Base-by-base conservation (phyloP, 768 basidiomycete species). In the Termitomyces sp. region DNA sequence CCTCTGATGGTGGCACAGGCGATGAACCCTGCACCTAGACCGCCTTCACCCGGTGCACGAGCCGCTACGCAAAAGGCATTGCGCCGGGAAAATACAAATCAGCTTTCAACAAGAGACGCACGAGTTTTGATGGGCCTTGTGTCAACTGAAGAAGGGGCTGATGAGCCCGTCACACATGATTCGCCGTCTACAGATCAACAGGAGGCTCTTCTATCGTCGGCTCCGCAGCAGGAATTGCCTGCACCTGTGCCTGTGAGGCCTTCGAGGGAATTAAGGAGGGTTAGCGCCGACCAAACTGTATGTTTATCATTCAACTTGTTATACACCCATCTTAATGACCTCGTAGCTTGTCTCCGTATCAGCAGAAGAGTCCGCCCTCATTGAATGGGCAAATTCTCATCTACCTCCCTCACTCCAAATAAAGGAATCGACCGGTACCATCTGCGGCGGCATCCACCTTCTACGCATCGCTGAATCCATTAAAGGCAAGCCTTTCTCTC, bases 1-100 rank as follows among this genome's bases (percentile, higher is more conserved):
- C 93, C 96, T 0, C 79, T 99, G 42, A 84, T 88, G 24, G 92
- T 97, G 13, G 97, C 97, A 0, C 94, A 98, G 74, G 86, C 94
- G 2, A 93, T 98, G 94, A 93, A 92, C 65, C 95, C 96, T 2
- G 90, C 91, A 0, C 95, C 95, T 8, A 83, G 96, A 13, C 97
- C 97, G 0, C 96, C 97, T 1, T 96, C 94, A 0, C 97, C 97
- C 0, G 79, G 84, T 0, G 87, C 90, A 14, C 86, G 93, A 16
- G 92, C 84, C 20, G 93, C 94, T 1, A 92, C 89, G 0, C 95
- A 98, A 70, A 85, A 87, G 43, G 92, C 94, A 0, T 76, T 91
- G 49, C 84, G 93, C 20, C 79, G 93, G 50, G 92, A 94, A 68
- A 89, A 97, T 65, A 85, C 89, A 2, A 86, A 88, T 67, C 86